A percentile compares a stretch with the other conserved stretches of the same genome.
These are phyloP conservation scores for Coemansia sp. DNA, from an alignment of 192 early-diverging fungal genomes.

Conservation along the genomic window DNA sequence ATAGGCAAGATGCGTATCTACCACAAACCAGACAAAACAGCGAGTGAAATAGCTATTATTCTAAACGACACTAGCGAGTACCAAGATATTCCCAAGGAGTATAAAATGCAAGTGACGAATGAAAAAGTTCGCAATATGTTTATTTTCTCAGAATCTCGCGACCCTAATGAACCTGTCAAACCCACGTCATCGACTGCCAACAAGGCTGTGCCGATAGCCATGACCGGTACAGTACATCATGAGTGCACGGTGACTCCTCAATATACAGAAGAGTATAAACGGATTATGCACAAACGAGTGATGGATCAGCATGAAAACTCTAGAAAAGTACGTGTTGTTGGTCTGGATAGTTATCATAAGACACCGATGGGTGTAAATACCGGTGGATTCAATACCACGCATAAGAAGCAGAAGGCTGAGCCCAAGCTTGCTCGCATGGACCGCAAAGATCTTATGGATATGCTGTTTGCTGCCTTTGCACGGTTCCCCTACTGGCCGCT, in stretches of 20 bases:
- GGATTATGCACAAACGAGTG: conserved; percentile 68
- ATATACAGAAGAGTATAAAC: conserved; percentile 60
- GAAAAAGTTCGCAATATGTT: conserved; percentile 71
- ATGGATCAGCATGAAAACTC: conserved; percentile 53
- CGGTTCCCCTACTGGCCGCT: conserved; percentile 80
- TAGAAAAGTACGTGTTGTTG: conserved; percentile 20
- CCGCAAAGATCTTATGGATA: conserved; percentile 77
- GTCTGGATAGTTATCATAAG: conserved; percentile 44
- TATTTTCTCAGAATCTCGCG: conserved; percentile 69
- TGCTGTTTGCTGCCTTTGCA: conserved; percentile 81
- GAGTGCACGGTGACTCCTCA: conserved; percentile 68
- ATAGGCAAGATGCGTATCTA: conserved; percentile 81
- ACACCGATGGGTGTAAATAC: conserved; percentile 45
- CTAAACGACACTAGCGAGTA: conserved; percentile 64
- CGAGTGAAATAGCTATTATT: conserved; percentile 63
- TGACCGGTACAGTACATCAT: conserved; percentile 70
- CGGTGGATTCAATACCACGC: conserved; percentile 41
- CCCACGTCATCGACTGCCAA: conserved; percentile 47
- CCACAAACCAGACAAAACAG: conserved; percentile 56
- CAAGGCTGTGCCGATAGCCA: conserved; percentile 55
- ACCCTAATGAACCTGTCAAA: conserved; percentile 44
- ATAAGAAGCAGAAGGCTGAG: conserved; percentile 56
- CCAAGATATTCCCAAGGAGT: conserved; percentile 76
- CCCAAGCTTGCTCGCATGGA: conserved; percentile 85
- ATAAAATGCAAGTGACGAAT: conserved; percentile 72